Evolutionary conservation across 768 basidiomycete genomes (phyloP).

Genomic region (Lactarius trivialis): DNA sequence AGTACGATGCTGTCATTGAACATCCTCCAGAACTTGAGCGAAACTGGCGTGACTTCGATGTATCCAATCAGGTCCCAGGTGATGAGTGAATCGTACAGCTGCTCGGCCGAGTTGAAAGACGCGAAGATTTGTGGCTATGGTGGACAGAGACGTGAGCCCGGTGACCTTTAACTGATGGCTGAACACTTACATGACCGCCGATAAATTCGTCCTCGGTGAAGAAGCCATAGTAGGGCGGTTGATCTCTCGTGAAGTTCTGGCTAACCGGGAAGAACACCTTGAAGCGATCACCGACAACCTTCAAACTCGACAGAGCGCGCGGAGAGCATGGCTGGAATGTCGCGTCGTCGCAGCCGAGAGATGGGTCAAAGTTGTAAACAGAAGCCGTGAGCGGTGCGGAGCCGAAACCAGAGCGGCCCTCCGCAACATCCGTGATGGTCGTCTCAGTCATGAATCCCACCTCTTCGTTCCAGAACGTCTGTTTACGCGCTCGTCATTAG

Average conservation of each 20-base stretch:
- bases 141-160: no score
- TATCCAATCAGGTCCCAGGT: constrained; percentile 27
- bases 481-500: no score
- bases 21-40: no score
- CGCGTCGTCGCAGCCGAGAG: constrained; percentile 10
- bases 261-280: constrained; percentile 9
- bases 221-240: constrained; percentile 12
- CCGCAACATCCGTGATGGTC: constrained; percentile 1
- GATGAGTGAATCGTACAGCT: constrained; percentile 27
- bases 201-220: constrained; percentile 10
- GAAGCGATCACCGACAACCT: constrained; percentile 8
- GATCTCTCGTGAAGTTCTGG: not conserved
- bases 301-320: constrained; percentile 14
- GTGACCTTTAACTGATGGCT: no score
- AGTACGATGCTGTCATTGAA: no score
- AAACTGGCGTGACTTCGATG: no score
- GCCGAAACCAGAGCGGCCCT: constrained; percentile 16
- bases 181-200: constrained; percentile 9
- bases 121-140: constrained; percentile 28
- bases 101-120: constrained; percentile 28
- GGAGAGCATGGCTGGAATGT: constrained; percentile 18
- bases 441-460: constrained; percentile 17
- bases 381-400: constrained; percentile 14
- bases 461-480: constrained; percentile 18
- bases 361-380: constrained; percentile 12